Base-by-base conservation (phyloP, 2,329 filamentous ascomycete genomes). In the Lomentospora prolificans region DNA sequence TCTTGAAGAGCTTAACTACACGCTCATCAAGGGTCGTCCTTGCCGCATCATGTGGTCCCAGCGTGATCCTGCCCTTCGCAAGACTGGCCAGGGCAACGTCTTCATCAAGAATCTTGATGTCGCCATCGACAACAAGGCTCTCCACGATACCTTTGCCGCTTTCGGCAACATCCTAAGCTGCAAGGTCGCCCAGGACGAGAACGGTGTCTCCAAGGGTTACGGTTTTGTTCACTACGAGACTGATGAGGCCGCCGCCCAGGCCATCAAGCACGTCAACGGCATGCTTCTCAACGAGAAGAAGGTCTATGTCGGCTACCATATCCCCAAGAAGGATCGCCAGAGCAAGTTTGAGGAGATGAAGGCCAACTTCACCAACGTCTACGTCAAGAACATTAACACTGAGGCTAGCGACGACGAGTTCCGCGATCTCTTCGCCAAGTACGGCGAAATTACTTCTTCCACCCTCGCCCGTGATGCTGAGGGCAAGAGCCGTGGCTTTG, bases 291-390 rank as follows among this genome's bases (percentile, higher is more conserved):
- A 99, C 78, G 94, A 99, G 84, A 99, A 99, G 87, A 99, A 99
- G 84, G 94, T 99, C 62, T 99, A 95, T 66, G 94, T 99, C 64
- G 94, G 94, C 62, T 92, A 96, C 76, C 94, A 99, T 77, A 97
- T 99, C 67, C 91, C 94, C 72, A 97, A 97, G 87, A 97, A 97
- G 83, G 94, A 99, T 70, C 92, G 94, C 67, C 94, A 97, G 83
- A 96, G 90, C 89, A 99, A 99, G 79, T 97, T 97, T 66, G 94
- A 99, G 79, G 94, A 99, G 82, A 99, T 99, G 92, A 99, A 99
- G 86, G 94, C 94, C 74, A 99, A 99, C 82, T 99, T 95, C 82
- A 99, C 94, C 79, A 99, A 99, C 74, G 86, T 99, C 74, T 99
- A 99, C 77, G 89, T 99, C 78, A 99, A 99, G 86, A 99, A 99